A percentile compares a stretch with the other conserved stretches of the same genome.
These are phyloP conservation scores for Globisporangium sylvaticum DNA, from an alignment of 352 stramenopile genomes.

Conservation along the genomic window DNA sequence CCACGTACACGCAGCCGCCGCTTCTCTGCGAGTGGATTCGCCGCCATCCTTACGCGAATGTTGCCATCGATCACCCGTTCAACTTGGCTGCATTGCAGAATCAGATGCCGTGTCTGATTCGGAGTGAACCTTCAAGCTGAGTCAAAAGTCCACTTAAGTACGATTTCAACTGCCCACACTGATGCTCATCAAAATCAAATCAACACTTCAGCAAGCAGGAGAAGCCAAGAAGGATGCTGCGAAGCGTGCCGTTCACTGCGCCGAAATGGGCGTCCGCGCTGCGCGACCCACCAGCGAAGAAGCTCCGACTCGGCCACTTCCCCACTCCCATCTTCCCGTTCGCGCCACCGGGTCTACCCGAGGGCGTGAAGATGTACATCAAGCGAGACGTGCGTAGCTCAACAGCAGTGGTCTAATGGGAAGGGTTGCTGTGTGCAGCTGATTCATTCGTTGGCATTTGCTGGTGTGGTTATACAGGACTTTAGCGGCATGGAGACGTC, in stretches of 20 bases:
- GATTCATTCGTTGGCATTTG: not conserved
- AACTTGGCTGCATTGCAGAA: not conserved
- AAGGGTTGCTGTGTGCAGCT: not conserved
- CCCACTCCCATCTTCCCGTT: conserved; percentile 80
- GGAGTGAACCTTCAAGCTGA: not conserved
- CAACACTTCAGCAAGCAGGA: not conserved
- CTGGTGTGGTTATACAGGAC: conserved; percentile 29
- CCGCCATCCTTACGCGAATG: not conserved
- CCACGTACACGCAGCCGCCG: conserved; percentile 30
- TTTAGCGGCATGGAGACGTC: conserved; percentile 90
- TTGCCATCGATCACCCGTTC: not conserved
- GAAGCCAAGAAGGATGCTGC: conserved; percentile 39
- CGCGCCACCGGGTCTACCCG: conserved; percentile 54
- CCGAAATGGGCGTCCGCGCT: conserved; percentile 57
- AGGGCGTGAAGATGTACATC: conserved; percentile 75
- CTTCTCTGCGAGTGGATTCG: conserved; percentile 38
- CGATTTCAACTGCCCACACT: not conserved
- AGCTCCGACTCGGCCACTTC: conserved; percentile 70
- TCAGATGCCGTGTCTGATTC: not conserved
- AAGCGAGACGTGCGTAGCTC: conserved; percentile 59
- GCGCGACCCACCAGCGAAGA: conserved; percentile 37
- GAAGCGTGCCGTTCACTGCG: conserved; percentile 53
- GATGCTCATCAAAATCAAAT: not conserved
- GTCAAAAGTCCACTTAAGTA: not conserved
- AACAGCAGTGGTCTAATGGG: not conserved